phyloP scores from a whole-genome alignment of 2,329 filamentous ascomycete genomes.

The Lasiodiplodia theobromae region DNA sequence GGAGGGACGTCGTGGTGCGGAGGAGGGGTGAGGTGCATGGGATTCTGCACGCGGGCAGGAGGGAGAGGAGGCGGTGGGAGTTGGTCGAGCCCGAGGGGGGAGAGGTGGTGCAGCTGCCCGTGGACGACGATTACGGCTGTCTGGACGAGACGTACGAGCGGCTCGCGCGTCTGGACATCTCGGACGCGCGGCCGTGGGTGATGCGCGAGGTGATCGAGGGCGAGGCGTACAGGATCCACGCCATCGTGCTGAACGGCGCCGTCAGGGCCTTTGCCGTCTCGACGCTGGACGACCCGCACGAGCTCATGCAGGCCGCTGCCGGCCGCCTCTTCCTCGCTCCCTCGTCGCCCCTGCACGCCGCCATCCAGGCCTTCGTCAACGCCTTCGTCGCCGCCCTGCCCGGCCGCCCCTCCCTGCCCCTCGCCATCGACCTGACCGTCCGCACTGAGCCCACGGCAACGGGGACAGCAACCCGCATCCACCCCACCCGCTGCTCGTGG shows the following conservation, averaged over 20 bases:
- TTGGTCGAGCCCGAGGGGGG: not conserved
- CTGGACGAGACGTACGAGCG: slow-evolving; percentile 24
- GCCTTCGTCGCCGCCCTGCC: slow-evolving; percentile 16
- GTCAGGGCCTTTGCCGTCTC: slow-evolving; percentile 9
- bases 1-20: slow-evolving; percentile 6
- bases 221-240: slow-evolving; percentile 7
- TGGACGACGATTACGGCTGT: not conserved
- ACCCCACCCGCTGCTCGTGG: slow-evolving; percentile 10
- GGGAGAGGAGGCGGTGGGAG: not conserved
- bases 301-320: not conserved
- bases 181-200: slow-evolving; percentile 11
- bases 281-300: not conserved
- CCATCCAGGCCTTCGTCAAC: slow-evolving; percentile 8
- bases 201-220: slow-evolving; percentile 21
- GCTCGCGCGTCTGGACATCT: slow-evolving; percentile 14
- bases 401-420: not conserved
- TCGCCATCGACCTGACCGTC: slow-evolving; percentile 18
- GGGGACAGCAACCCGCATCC: slow-evolving; percentile 10
- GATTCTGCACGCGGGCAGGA: not conserved
- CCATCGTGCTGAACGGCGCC: not conserved
- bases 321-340: not conserved
- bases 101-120: not conserved
- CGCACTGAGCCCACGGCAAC: not conserved
- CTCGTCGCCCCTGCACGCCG: not conserved
- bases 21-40: slow-evolving; percentile 18